Percentiles rank a stretch among this genome's conserved stretches.
Evolutionary conservation across 2,329 filamentous ascomycete genomes (phyloP).

Genomic region (Ustulina deusta): DNA sequence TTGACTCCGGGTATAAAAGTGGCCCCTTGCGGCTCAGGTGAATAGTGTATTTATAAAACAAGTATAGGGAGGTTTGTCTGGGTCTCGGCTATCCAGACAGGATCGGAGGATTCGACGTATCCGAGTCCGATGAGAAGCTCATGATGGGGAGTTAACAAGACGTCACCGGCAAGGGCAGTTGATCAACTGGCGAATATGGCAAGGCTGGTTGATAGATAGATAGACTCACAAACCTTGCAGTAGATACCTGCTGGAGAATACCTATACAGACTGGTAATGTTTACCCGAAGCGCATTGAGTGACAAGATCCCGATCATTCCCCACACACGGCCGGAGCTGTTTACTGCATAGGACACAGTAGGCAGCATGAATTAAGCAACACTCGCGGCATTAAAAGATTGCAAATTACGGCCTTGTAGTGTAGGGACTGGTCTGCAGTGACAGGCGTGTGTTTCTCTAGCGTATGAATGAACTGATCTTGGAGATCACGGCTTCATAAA

Average conservation of each 20-base stretch:
- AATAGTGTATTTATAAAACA: too few species aligned
- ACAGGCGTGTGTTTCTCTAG: neutral
- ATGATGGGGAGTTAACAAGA: neutral
- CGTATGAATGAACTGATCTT: conserved; percentile 9
- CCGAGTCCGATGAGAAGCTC: conserved; percentile 1
- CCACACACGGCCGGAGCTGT: conserved; percentile 17
- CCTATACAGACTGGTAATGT: neutral
- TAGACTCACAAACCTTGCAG: neutral
- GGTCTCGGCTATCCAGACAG: conserved; percentile 1
- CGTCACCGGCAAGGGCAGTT: neutral
- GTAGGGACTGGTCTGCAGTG: neutral
- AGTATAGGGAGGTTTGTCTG: conserved; percentile 3
- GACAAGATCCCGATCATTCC: conserved; percentile 2
- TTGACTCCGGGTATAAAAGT: conserved; percentile 27
- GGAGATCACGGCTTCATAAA: neutral
- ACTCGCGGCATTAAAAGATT: conserved; percentile 40
- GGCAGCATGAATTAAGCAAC: conserved; percentile 29
- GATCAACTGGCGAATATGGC: conserved; percentile 7
- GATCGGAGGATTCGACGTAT: conserved; percentile 13
- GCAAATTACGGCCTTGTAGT: conserved; percentile 4
- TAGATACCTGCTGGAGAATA: neutral
- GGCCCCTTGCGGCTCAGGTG: conserved; percentile 34
- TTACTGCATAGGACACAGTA: conserved; percentile 4
- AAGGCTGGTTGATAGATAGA: conserved; percentile 11
- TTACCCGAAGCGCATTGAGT: conserved; percentile 8